Evolutionary conservation across 2,329 filamentous ascomycete species (phyloP).

Genomic region (Gliomastix tumulicola): DNA sequence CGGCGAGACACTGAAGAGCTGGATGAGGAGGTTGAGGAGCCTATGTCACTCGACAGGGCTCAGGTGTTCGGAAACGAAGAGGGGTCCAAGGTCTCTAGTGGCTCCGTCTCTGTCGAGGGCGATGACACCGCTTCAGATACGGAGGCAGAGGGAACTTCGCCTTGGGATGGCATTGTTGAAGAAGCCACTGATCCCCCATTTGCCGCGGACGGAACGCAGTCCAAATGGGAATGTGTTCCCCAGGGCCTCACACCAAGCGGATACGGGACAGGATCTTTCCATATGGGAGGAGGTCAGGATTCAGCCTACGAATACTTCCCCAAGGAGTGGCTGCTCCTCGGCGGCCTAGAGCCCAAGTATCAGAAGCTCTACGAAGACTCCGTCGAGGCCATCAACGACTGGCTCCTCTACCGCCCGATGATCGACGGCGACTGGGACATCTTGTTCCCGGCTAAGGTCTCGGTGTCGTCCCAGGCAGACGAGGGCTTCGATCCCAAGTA

Average conservation of each 20-base stretch:
- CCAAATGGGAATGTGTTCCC: slow-evolving; percentile 43
- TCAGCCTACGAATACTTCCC: slow-evolving; percentile 68
- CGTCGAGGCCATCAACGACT: slow-evolving; percentile 60
- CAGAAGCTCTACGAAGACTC: slow-evolving; percentile 63
- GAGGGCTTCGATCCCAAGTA: slow-evolving; percentile 42
- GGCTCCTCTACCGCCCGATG: slow-evolving; percentile 75
- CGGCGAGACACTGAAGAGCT: too few relatives aligned
- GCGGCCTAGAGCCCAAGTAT: slow-evolving; percentile 68
- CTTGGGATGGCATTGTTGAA: slow-evolving; percentile 1
- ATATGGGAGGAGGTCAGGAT: slow-evolving; percentile 60
- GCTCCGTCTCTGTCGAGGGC: too few relatives aligned
- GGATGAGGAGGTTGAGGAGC: too few relatives aligned
- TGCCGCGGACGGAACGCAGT: slow-evolving; percentile 22
- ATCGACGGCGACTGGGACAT: slow-evolving; percentile 55
- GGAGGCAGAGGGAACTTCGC: too few relatives aligned
- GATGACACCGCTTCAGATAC: too few relatives aligned
- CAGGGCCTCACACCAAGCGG: slow-evolving; percentile 49
- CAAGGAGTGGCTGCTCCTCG: slow-evolving; percentile 65
- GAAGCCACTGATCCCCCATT: slow-evolving; percentile 14
- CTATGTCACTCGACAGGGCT: not conserved
- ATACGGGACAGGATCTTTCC: slow-evolving; percentile 38
- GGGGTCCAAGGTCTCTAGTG: too few relatives aligned
- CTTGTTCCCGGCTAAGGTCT: slow-evolving; percentile 63
- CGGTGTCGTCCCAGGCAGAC: slow-evolving; percentile 29
- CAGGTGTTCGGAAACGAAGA: too few relatives aligned